Conservation (phyloP, 1,139 yeast genomes). For the Geotrichum australiense region DNA sequence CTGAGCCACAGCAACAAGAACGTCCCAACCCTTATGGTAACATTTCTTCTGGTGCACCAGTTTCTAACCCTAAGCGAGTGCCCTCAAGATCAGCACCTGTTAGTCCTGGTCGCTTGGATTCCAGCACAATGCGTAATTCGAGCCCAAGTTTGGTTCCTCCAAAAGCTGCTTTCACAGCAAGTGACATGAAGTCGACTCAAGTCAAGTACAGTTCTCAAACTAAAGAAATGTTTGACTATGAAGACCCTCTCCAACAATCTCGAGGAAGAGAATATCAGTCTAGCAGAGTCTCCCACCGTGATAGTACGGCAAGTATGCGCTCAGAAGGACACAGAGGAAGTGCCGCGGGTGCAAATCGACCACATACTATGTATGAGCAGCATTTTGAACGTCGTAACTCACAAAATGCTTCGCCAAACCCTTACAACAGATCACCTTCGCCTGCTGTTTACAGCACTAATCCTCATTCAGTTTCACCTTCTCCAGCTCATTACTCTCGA, state of each 20-base stretch:
- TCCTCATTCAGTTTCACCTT: constrained; percentile 10
- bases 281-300: too few species aligned
- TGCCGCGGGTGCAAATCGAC: constrained; percentile 13
- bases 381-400: constrained; percentile 14
- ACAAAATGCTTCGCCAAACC: constrained; percentile 16
- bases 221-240: constrained; percentile 26
- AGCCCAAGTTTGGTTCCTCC: constrained; percentile 26
- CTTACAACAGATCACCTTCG: constrained; percentile 10
- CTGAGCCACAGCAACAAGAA: background rate
- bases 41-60: constrained; percentile 14
- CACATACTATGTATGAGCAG: constrained; percentile 16
- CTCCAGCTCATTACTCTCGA: constrained; percentile 7
- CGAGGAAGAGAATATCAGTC: background rate
- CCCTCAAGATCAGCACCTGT: constrained; percentile 18
- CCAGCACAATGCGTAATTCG: constrained; percentile 5
- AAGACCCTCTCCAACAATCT: background rate
- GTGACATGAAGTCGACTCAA: constrained; percentile 31
- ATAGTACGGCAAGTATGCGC: too few species aligned
- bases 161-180: constrained; percentile 32
- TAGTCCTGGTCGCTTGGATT: constrained; percentile 12
- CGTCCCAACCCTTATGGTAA: constrained; percentile 14
- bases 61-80: constrained; percentile 14
- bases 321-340: too few species aligned
- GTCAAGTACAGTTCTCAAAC: constrained; percentile 28
- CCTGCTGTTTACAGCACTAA: too few species aligned